These are phyloP conservation scores for Plectosphaerella cucumerina DNA, from an alignment of 2,329 filamentous ascomycete species.

Conservation along the genomic window DNA sequence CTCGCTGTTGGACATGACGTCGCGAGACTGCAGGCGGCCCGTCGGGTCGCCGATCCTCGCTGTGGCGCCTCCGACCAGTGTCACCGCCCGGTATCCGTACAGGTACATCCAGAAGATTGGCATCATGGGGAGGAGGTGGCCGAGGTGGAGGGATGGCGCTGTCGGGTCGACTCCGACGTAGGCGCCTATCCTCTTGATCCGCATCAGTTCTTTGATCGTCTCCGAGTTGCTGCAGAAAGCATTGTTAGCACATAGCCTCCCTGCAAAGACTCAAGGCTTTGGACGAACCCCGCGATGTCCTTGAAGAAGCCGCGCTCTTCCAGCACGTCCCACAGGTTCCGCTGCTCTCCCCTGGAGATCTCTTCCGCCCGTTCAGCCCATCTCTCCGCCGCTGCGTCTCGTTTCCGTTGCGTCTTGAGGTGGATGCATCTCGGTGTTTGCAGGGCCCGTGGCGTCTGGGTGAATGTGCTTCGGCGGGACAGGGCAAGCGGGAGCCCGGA, in stretches of 20 bases:
- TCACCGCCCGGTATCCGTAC: slow-evolving; percentile 65
- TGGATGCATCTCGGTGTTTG: slow-evolving; percentile 31
- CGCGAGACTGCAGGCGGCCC: slow-evolving; percentile 59
- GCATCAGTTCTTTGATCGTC: slow-evolving; percentile 58
- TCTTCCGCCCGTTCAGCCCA: slow-evolving; percentile 44
- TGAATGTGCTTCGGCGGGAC: slow-evolving; percentile 6
- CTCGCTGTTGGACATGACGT: slow-evolving; percentile 44
- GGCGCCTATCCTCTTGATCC: slow-evolving; percentile 60
- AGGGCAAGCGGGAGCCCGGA: background rate
- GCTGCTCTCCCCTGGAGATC: slow-evolving; percentile 45
- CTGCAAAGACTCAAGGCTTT: background rate
- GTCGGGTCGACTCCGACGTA: slow-evolving; percentile 85
- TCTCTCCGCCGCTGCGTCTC: slow-evolving; percentile 31
- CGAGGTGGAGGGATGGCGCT: slow-evolving; percentile 72
- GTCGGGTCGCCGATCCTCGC: slow-evolving; percentile 77
- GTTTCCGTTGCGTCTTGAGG: slow-evolving; percentile 38
- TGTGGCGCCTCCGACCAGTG: slow-evolving; percentile 70
- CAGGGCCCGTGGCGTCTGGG: slow-evolving; percentile 3
- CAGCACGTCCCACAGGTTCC: slow-evolving; percentile 58
- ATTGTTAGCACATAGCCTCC: background rate
- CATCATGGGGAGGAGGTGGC: slow-evolving; percentile 79
- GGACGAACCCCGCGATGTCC: slow-evolving; percentile 65
- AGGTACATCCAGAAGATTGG: slow-evolving; percentile 80
- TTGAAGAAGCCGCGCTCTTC: slow-evolving; percentile 72
- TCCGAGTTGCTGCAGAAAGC: background rate